Conservation (phyloP, 164 flowering plant genomes). For the Aristolochia contorta region DNA sequence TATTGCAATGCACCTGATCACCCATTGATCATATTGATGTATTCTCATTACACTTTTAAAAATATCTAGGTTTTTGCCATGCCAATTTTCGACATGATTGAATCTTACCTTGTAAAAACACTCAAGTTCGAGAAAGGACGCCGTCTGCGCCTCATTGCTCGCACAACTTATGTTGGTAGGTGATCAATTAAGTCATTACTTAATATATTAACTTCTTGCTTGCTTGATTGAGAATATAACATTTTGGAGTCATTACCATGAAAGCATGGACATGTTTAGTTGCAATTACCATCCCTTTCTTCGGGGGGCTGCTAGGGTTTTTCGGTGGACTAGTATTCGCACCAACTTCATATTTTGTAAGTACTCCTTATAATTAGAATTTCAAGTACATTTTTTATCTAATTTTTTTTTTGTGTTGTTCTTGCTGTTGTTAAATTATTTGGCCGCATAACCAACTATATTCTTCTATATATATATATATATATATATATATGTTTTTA, state of each 20-base stretch:
- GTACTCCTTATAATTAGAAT: background rate
- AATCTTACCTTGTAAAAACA: conserved; percentile 15
- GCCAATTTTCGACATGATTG: conserved; percentile 29
- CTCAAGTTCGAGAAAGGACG: conserved; percentile 12
- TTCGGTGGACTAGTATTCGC: conserved; percentile 33
- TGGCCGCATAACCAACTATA: too few relatives aligned
- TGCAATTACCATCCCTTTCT: conserved; percentile 26
- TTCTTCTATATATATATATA: background rate
- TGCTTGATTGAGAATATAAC: too few relatives aligned
- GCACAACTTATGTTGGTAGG: conserved; percentile 24
- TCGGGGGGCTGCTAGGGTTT: conserved; percentile 30
- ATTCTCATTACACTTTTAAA: background rate
- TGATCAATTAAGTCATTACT: too few relatives aligned
- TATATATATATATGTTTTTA: background rate
- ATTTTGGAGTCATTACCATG: background rate
- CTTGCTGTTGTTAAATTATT: too few relatives aligned
- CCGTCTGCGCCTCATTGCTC: conserved; percentile 18
- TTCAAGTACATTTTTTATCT: background rate
- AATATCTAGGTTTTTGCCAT: conserved; percentile 23
- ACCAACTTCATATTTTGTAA: conserved; percentile 27
- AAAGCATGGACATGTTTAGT: conserved; percentile 16
- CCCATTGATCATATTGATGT: background rate
- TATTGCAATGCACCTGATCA: background rate
- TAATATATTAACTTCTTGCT: too few relatives aligned
- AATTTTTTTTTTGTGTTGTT: background rate